phyloP scores from a whole-genome alignment of 352 stramenopile species.

The Phytophthora niederhauseri region DNA sequence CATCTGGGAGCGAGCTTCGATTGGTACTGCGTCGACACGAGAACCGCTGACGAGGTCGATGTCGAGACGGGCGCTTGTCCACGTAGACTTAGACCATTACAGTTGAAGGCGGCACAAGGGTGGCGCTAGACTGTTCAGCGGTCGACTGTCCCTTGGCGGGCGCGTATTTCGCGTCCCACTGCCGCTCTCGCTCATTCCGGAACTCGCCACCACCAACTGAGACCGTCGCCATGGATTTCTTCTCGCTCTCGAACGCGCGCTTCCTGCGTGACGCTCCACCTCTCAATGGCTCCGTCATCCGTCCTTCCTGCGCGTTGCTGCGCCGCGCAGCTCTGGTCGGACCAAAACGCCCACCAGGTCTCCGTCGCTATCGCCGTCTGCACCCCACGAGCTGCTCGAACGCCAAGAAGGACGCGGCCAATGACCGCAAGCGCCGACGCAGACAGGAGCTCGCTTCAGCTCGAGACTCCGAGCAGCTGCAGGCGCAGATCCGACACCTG shows the following conservation, averaged over 20 bases:
- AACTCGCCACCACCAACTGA: not conserved
- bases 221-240: conserved; percentile 1
- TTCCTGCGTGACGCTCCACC: not conserved
- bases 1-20: no score
- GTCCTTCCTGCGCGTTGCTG: not conserved
- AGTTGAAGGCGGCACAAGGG: conserved; percentile 2
- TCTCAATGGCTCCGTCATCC: not conserved
- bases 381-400: conserved; percentile 9
- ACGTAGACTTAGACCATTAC: no score
- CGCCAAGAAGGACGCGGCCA: conserved; percentile 4
- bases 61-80: not conserved
- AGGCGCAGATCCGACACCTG: conserved; percentile 14
- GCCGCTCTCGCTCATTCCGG: not conserved
- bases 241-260: conserved; percentile 1
- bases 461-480: not conserved
- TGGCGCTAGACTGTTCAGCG: not conserved
- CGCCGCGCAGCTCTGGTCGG: not conserved
- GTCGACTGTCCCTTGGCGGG: not conserved
- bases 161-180: not conserved
- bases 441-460: not conserved
- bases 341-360: not conserved
- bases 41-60: not conserved
- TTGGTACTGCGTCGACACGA: no score
- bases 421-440: conserved; percentile 1
- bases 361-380: not conserved